Evolutionary conservation across 108 stramenopile species (phyloP).

Genomic region (Epithemia pelagica): DNA sequence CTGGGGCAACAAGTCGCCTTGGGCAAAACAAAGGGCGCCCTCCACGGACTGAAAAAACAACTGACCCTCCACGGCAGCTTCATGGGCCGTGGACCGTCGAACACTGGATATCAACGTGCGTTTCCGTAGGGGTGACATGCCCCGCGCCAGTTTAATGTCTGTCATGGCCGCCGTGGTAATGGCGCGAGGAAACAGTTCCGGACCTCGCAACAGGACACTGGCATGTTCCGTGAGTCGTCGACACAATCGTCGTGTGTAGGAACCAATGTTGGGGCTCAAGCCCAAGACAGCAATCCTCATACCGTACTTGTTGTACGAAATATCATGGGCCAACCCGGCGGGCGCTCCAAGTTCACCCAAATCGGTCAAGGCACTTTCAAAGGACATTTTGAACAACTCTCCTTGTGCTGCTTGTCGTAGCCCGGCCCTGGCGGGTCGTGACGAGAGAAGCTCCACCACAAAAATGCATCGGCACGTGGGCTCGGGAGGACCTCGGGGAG

Average conservation of each 20-base stretch:
- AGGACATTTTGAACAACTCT: conserved; percentile 62
- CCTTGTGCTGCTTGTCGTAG: conserved; percentile 40
- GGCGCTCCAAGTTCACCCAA: conserved; percentile 67
- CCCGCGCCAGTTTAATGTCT: conserved; percentile 18
- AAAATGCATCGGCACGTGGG: conserved; percentile 48
- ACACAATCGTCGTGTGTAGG: conserved; percentile 58
- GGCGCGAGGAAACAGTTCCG: conserved; percentile 29
- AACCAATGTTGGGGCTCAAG: conserved; percentile 59
- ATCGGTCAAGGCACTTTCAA: conserved; percentile 59
- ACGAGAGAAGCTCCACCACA: conserved; percentile 62
- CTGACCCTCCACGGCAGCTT: conserved; percentile 34
- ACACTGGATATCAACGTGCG: conserved; percentile 16
- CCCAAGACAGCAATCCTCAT: conserved; percentile 62
- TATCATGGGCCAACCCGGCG: conserved; percentile 71
- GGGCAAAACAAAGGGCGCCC: conserved; percentile 42
- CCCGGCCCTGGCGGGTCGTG: conserved; percentile 50
- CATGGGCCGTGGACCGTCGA: conserved; percentile 28
- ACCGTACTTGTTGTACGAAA: conserved; percentile 63
- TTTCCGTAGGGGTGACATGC: conserved; percentile 33
- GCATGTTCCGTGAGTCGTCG: conserved; percentile 62
- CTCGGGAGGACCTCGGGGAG: conserved; percentile 54
- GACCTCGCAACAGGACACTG: conserved; percentile 35
- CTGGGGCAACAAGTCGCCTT: conserved; percentile 60
- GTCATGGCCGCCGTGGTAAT: conserved; percentile 29
- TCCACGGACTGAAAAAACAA: conserved; percentile 16